Evolutionary conservation across 805 yeast genomes (phyloP), one percentile per base, ranked within the genome.

Genomic region (Candida saitoana): DNA sequence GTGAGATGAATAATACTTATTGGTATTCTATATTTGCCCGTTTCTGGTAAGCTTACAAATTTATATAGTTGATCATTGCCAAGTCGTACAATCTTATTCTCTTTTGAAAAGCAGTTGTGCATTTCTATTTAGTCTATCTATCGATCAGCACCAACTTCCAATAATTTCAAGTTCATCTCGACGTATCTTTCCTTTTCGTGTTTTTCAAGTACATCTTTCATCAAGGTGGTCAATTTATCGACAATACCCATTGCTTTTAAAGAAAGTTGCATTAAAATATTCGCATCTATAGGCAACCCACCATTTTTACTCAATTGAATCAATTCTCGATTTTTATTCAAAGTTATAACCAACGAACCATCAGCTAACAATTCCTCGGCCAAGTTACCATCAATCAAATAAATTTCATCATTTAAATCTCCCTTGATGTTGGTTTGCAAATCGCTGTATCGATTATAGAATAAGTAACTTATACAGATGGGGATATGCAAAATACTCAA

Each of bases 301-400:
- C 98, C 99, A 24, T 89, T 86, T 56, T 91, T 93, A 34, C 84
- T 75, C 20, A 93, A 73, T 59, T 93, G 99, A 38, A 96, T 90
- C 5, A 93, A 69, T 55, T 93, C 99, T 50, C 91, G 77, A 57
- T 91, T 91, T 51, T 85, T 87, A 60, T 93, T 93, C 43, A 90
- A 64, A 0, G 99, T 88, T 24, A 93, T 79, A 1, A 95, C 87
- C 63, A 91, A 70, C 2, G 79, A 76, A 18, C 97, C 96, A 36
- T 81, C 83, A 46, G 91, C 73, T 16, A 88, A 62, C 14, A 73
- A 60, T 56, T 90, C 96, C 62, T 91, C 99, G 38, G 79, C 74
- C 36, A 79, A 65, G 12, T 81, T 79, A 1, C 96, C 84, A 63
- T 91, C 99, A 20, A 86, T 69, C 3, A 88, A 60, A 9, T 80